Base-by-base conservation (phyloP, 306 rosid species). In the Dryas drummondii region DNA sequence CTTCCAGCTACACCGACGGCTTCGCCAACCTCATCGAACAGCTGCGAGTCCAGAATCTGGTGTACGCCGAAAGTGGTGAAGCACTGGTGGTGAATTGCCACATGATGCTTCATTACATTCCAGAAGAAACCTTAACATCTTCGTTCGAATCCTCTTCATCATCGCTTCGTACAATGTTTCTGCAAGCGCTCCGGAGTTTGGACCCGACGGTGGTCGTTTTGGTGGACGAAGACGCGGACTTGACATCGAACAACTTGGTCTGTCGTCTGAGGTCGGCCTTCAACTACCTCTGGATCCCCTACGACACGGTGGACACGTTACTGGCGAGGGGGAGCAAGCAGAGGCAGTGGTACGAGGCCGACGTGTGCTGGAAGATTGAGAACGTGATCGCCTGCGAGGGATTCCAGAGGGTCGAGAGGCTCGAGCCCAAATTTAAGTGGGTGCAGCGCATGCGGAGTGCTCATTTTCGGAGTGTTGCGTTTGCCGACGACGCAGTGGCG, bases 261-360 rank as follows among this genome's bases (percentile, higher is more conserved):
- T 74, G 78, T 14, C 83, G 99, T 42, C 42, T 94, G 48, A 89
- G 88, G 80, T 82, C 96, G 9, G 97, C 97, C 9, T 94, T 94
- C 66, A 94, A 94, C 22, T 94, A 90, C 54, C 84, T 94, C 3
- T 94, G 99, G 99, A 94, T 94, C 26, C 99, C 97, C 0, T 94
- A 91, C 46, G 98, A 94, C 66, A 90, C 94, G 0, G 87, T 94
- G 71, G 98, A 94, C 64, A 88, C 96, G 15, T 91, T 94, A 27
- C 82, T 94, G 0, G 87, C 92, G 0, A 61, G 83, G 10, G 96
- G 94, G 58, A 92, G 97, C 71, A 78, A 79, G 62, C 99, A 91
- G 46, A 82, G 99, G 77, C 92, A 87, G 66, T 94, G 98, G 98
- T 91, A 92, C 22, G 99, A 94, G 51, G 91, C 96, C 1, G 89